Base-by-base conservation (phyloP, 257 asterid species). In the Penstemon newberryi region DNA sequence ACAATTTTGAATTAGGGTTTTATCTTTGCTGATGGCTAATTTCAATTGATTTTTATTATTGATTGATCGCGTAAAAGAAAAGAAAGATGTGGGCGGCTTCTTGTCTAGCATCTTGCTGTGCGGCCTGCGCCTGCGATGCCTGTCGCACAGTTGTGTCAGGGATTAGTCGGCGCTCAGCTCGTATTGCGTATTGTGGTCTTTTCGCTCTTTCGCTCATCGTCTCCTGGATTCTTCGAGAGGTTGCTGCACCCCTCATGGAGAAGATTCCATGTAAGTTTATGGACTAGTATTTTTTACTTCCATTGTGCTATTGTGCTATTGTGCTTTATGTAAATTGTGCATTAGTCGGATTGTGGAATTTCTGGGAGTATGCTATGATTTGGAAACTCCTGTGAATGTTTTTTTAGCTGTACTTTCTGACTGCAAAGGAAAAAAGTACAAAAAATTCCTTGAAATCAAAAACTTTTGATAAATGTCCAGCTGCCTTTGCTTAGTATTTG, bases 71-170 rank as follows among this genome's bases (percentile, higher is more conserved):
- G 61, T 61, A 18, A 10, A 8, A 45, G 76, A 76, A 68, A 8
- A 45, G 76, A 83, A 82, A 73, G 72, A 90, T 90, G 96, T 90
- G 95, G 95, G 96, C 96, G 41, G 96, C 96, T 56, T 76, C 96
- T 9, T 90, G 96, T 78, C 86, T 90, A 13, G 95, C 96, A 38
- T 87, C 95, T 44, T 87, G 96, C 79, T 87, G 95, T 65, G 95
- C 93, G 63, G 85, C 86, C 37, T 90, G 95, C 69, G 95, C 95
- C 38, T 90, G 96, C 78, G 83, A 81, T 15, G 95, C 93, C 37
- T 90, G 95, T 81, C 85, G 83, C 57, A 64, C 91, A 58, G 93
- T 84, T 12, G 95, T 85, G 78, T 90, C 96, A 6, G 93, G 93
- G 61, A 87, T 90, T 73, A 84, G 95, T 73, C 77, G 96, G 61